phyloP scores from a whole-genome alignment of 257 asterid species.

The Galeopsis tetrahit region DNA sequence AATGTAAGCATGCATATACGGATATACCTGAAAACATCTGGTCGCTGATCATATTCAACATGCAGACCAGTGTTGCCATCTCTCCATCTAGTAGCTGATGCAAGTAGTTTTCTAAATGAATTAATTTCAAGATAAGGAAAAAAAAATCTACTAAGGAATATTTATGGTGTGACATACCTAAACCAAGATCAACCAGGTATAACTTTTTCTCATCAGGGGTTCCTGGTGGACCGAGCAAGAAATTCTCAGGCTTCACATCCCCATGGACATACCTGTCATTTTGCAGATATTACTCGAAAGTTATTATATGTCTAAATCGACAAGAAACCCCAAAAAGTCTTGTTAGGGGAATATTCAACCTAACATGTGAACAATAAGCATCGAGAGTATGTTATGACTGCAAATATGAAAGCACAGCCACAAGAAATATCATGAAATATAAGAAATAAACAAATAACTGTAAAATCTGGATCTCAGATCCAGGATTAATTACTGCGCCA shows the following conservation, averaged over 20 bases:
- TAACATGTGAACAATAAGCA: background rate
- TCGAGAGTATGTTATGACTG: background rate
- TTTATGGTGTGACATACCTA: slow-evolving; percentile 47
- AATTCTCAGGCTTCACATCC: slow-evolving; percentile 75
- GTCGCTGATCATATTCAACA: slow-evolving; percentile 85
- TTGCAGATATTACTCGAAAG: slow-evolving; percentile 27
- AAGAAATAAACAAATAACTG: background rate
- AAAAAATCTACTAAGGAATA: slow-evolving; percentile 17
- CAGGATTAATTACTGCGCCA: background rate
- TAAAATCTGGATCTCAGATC: slow-evolving; percentile 10
- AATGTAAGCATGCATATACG: slow-evolving; percentile 37
- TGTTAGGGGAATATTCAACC: background rate
- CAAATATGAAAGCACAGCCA: slow-evolving; percentile 2
- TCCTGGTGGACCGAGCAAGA: slow-evolving; percentile 63
- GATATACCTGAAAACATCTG: slow-evolving; percentile 75
- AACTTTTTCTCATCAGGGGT: slow-evolving; percentile 62
- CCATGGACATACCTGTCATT: slow-evolving; percentile 62
- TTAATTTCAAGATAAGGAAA: slow-evolving; percentile 19
- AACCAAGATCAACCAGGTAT: slow-evolving; percentile 70
- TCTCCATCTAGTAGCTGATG: slow-evolving; percentile 81
- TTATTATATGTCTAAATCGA: background rate
- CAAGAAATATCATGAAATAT: background rate
- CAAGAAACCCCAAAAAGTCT: slow-evolving; percentile 6
- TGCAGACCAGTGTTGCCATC: slow-evolving; percentile 57
- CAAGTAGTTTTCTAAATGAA: slow-evolving; percentile 21